Evolutionary conservation across 2,329 filamentous ascomycete genomes (phyloP), one percentile per base, ranked within the genome.

Genomic region (Sporothrix euskadiensis): DNA sequence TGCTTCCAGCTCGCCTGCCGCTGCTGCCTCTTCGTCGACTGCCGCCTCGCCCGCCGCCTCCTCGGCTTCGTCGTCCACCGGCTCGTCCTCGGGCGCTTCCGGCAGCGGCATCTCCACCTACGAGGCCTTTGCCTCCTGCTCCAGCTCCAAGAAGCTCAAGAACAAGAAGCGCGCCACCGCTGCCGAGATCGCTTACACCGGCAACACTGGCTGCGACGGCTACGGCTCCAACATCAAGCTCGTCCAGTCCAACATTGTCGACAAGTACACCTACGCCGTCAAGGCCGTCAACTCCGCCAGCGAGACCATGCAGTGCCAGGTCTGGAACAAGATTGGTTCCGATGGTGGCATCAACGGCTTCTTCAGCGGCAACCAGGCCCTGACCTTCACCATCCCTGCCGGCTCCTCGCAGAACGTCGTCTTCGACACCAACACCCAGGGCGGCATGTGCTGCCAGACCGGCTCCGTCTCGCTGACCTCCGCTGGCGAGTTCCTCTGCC

Each of bases 81-180:
- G 9, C 49, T 63, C 56, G 39, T 61, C 65, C 81, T 76, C 83
- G 81, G 91, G 90, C 80, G 94, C 91, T 86, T 90, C 93, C 87
- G 85, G 90, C 72, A 81, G 26, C 54, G 77, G 71, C 68, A 56
- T 75, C 44, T 73, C 61, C 63, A 65, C 72, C 35, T 80, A 76
- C 75, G 76, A 76, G 22, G 69, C 79, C 77, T 80, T 83, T 78
- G 83, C 82, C 78, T 75, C 74, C 75, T 80, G 81, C 77, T 77
- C 80, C 74, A 49, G 35, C 32, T 47, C 61, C 35, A 61, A 57
- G 59, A 41, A 49, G 32, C 39, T 22, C 41, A 68, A 68, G 39
- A 75, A 74, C 75, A 76, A 80, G 79, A 86, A 88, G 83, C 83
- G 85, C 76, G 82, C 86, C 76, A 85, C 85, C 73, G 19, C 77